Conservation (phyloP, 257 asterid species). For the Leptodermis oblonga region DNA sequence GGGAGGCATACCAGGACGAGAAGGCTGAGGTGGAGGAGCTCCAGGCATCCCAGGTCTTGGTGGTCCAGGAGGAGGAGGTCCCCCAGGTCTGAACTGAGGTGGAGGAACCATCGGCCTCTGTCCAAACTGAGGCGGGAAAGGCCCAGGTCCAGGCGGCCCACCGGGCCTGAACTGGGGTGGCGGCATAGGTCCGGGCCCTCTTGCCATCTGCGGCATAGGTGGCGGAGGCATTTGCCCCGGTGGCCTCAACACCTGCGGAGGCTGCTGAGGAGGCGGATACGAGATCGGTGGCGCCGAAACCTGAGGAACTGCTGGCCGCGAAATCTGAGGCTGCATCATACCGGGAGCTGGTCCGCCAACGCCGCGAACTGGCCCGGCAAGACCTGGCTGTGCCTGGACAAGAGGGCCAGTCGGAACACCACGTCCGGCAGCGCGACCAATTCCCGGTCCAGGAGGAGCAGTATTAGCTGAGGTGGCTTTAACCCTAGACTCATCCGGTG, state of each 20-base stretch:
- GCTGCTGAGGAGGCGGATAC: constrained; percentile 50
- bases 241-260: constrained; percentile 50
- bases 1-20: constrained; percentile 75
- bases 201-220: constrained; percentile 55
- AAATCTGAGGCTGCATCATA: constrained; percentile 97
- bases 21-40: constrained; percentile 58
- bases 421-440: constrained; percentile 93
- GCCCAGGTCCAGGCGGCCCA: constrained; percentile 27
- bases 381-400: constrained; percentile 79
- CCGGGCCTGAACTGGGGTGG: constrained; percentile 41
- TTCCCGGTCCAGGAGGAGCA: constrained; percentile 65
- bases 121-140: constrained; percentile 69
- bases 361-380: constrained; percentile 84
- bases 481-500: constrained; percentile 80
- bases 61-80: constrained; percentile 79
- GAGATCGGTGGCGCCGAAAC: constrained; percentile 61
- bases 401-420: constrained; percentile 63
- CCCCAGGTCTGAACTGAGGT: constrained; percentile 72
- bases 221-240: constrained; percentile 52
- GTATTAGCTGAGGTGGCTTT: constrained; percentile 48
- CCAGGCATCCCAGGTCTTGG: constrained; percentile 87
- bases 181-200: constrained; percentile 48
- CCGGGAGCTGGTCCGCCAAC: constrained; percentile 95
- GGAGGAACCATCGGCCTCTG: constrained; percentile 76
- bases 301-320: constrained; percentile 68